Conservation (phyloP, 1,139 yeast species). For the Zygoascus hellenicus region DNA sequence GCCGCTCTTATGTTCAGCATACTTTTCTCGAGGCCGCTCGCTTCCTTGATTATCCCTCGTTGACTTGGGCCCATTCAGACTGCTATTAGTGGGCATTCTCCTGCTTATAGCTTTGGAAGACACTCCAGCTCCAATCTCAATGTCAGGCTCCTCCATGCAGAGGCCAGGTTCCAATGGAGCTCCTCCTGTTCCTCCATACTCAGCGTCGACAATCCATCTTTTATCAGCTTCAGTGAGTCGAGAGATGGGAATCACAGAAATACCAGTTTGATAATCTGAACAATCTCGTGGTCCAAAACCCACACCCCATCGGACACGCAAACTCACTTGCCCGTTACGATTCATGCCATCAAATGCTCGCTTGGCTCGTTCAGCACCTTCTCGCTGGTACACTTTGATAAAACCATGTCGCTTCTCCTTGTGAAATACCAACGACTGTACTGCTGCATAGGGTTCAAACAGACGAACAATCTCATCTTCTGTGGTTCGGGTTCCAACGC, state of each 20-base stretch:
- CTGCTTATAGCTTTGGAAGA: slow-evolving; percentile 75
- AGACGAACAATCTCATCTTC: slow-evolving; percentile 56
- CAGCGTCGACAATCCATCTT: slow-evolving; percentile 83
- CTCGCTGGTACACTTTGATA: slow-evolving; percentile 91
- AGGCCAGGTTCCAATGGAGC: slow-evolving; percentile 74
- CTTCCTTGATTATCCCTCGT: slow-evolving; percentile 34
- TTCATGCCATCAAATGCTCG: slow-evolving; percentile 45
- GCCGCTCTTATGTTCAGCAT: slow-evolving; percentile 5
- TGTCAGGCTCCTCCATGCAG: slow-evolving; percentile 94
- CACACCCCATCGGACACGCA: slow-evolving; percentile 94
- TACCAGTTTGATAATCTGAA: slow-evolving; percentile 89
- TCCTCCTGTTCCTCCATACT: slow-evolving; percentile 98
- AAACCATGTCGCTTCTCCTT: slow-evolving; percentile 92
- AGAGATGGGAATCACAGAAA: slow-evolving; percentile 76
- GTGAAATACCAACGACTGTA: slow-evolving; percentile 83
- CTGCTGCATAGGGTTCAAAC: slow-evolving; percentile 87
- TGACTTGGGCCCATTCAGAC: slow-evolving; percentile 79
- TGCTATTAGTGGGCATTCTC: slow-evolving; percentile 46
- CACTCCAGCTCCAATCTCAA: slow-evolving; percentile 90
- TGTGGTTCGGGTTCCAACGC: slow-evolving; percentile 78
- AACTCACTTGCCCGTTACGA: slow-evolving; percentile 47
- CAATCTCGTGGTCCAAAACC: slow-evolving; percentile 99
- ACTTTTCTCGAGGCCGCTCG: slow-evolving; percentile 1
- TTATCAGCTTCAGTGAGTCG: slow-evolving; percentile 91
- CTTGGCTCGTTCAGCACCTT: slow-evolving; percentile 77